Base-by-base conservation (phyloP, 2,329 filamentous ascomycete genomes). In the Albifimbria verrucaria region DNA sequence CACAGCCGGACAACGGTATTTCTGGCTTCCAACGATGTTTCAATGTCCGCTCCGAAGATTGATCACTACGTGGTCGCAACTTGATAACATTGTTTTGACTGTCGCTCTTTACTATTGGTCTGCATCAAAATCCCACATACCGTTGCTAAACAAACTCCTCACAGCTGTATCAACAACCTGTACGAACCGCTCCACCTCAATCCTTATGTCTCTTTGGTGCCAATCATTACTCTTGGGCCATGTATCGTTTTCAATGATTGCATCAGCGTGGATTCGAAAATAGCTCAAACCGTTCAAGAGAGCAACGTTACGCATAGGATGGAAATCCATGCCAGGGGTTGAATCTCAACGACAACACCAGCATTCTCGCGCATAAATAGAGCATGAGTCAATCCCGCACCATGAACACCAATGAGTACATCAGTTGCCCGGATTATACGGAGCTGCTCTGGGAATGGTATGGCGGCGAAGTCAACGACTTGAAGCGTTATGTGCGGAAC, bases 371-470 rank as follows among this genome's bases (percentile, higher is more conserved):
- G 66, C 55, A 76, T 62, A 52, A 76, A 78, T 57, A 77, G 67
- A 1, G 59, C 57, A 54, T 77, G 72, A 4, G 74, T 72, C 17
- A 77, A 60, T 1, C 72, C 74, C 0, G 73, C 73, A 42, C 75
- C 75, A 58, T 77, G 74, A 2, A 74, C 68, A 25, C 73, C 73
- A 6, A 75, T 66, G 9, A 78, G 62, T 17, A 77, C 56, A 53
- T 77, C 73, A 1, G 73, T 75, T 23, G 62, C 59, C 15, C 62
- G 67, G 10, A 67, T 62, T 2, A 72, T 36, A 9, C 55, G 51
- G 5, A 76, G 43, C 58, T 77, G 74, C 28, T 72, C 63, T 1
- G 49, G 32, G 42, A 77, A 67, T 7, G 71, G 50, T n/a, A 73
- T 52, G n/a, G 59, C 52, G 0, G 67, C 68, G 53, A 77, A 72